These are phyloP conservation scores for Monosporozyma aquatica DNA, from an alignment of 805 yeast species.

Conservation along the genomic window DNA sequence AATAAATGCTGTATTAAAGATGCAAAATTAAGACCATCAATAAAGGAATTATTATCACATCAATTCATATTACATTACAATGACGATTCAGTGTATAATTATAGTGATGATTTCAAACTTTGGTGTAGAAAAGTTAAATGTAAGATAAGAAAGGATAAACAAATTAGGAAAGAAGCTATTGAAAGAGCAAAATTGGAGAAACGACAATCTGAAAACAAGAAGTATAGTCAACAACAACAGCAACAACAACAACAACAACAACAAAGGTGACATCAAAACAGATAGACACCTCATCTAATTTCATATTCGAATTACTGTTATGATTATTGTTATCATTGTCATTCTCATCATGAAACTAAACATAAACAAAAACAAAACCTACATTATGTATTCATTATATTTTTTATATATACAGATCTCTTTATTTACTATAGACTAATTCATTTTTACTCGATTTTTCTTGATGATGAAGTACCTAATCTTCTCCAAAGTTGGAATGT, in stretches of 20 bases:
- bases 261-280: too few relatives aligned
- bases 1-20: constrained; percentile 67
- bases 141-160: constrained; percentile 25
- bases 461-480: neutral
- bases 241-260: too few relatives aligned
- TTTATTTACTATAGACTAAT: neutral
- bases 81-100: constrained; percentile 17
- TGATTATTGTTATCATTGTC: too few relatives aligned
- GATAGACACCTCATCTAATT: neutral
- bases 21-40: constrained; percentile 57
- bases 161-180: constrained; percentile 25
- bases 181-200: constrained; percentile 26
- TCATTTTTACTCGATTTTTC: neutral
- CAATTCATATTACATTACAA: constrained; percentile 30
- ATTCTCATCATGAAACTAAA: too few relatives aligned
- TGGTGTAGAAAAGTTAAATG: constrained; percentile 34
- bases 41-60: constrained; percentile 52
- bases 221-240: constrained; percentile 4
- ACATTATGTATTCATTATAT: too few relatives aligned
- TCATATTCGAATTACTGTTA: neutral
- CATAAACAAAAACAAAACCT: too few relatives aligned
- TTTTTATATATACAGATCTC: too few relatives aligned
- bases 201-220: constrained; percentile 16
- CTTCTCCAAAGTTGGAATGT: constrained; percentile 6
- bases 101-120: constrained; percentile 30